Percentiles rank a stretch among this genome's conserved stretches.
These are phyloP conservation scores for Taphrina communis DNA, from an alignment of 1,139 yeast genomes.

Conservation along the genomic window DNA sequence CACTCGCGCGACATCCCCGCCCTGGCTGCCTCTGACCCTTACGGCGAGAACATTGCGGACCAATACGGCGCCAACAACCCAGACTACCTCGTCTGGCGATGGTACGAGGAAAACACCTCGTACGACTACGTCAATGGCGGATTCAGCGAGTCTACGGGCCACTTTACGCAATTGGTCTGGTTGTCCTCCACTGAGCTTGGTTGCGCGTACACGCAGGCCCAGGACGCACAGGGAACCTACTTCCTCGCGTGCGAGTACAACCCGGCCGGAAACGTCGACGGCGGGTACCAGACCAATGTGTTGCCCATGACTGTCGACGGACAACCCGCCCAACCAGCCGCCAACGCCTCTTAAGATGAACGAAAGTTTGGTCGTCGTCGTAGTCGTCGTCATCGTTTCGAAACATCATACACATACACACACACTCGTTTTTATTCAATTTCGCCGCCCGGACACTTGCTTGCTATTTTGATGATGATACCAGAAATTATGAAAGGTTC, in stretches of 20 bases:
- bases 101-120: slow-evolving; percentile 78
- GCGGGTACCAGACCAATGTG: slow-evolving; percentile 61
- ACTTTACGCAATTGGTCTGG: slow-evolving; percentile 90
- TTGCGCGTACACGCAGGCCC: slow-evolving; percentile 63
- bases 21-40: slow-evolving; percentile 54
- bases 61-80: slow-evolving; percentile 52
- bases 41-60: slow-evolving; percentile 76
- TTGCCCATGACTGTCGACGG: background rate
- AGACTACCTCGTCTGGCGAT: slow-evolving; percentile 68
- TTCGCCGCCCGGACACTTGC: too few relatives aligned
- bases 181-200: slow-evolving; percentile 70
- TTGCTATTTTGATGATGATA: too few relatives aligned
- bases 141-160: slow-evolving; percentile 60
- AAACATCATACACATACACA: too few relatives aligned
- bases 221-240: slow-evolving; percentile 51
- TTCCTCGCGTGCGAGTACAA: slow-evolving; percentile 54
- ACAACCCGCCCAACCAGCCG: slow-evolving; percentile 27
- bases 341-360: slow-evolving; percentile 24
- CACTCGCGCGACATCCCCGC: slow-evolving; percentile 62
- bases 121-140: slow-evolving; percentile 59
- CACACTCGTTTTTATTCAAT: too few relatives aligned
- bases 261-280: slow-evolving; percentile 53
- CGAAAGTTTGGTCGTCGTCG: background rate
- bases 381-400: too few relatives aligned
- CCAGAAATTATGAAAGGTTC: too few relatives aligned